Percentiles rank a stretch among this genome's conserved stretches.
Conservation (phyloP, 805 yeast genomes). For the Candida rishiriensis region DNA sequence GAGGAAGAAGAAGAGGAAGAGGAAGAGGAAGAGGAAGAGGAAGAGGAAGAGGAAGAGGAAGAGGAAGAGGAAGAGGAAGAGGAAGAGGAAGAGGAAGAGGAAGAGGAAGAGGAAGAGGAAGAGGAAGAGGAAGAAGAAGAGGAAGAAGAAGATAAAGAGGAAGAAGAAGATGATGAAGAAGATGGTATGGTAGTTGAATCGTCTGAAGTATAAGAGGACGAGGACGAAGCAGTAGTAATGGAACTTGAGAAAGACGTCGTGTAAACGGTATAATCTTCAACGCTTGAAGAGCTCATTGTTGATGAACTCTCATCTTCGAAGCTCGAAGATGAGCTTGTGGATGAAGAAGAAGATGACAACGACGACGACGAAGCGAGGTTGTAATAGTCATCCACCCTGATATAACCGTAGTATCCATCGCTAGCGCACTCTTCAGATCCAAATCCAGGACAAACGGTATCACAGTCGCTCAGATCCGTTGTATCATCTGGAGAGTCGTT, state of each 20-base stretch:
- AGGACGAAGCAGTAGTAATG: too few relatives aligned
- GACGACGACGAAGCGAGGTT: too few relatives aligned
- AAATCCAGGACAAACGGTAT: constrained; percentile 41
- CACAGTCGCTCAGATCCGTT: constrained; percentile 32
- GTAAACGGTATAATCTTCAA: too few relatives aligned
- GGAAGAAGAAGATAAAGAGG: neutral
- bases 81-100: constrained; percentile 3
- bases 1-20: constrained; percentile 1
- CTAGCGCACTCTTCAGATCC: constrained; percentile 37
- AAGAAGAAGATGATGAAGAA: constrained; percentile 1
- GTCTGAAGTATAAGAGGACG: too few relatives aligned
- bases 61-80: constrained; percentile 4
- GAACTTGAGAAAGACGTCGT: too few relatives aligned
- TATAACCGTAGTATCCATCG: constrained; percentile 22
- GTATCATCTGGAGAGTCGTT: constrained; percentile 37
- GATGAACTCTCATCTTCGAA: too few relatives aligned
- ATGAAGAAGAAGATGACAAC: constrained; percentile 1
- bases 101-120: constrained; percentile 3
- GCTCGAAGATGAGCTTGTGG: neutral
- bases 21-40: constrained; percentile 6
- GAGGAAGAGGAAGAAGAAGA: constrained; percentile 6
- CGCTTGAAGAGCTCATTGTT: too few relatives aligned
- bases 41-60: constrained; percentile 5
- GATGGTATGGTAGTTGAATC: neutral
- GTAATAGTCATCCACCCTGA: constrained; percentile 4